phyloP scores from a whole-genome alignment of 2,329 filamentous ascomycete genomes.

The Arachnomyces sp. region DNA sequence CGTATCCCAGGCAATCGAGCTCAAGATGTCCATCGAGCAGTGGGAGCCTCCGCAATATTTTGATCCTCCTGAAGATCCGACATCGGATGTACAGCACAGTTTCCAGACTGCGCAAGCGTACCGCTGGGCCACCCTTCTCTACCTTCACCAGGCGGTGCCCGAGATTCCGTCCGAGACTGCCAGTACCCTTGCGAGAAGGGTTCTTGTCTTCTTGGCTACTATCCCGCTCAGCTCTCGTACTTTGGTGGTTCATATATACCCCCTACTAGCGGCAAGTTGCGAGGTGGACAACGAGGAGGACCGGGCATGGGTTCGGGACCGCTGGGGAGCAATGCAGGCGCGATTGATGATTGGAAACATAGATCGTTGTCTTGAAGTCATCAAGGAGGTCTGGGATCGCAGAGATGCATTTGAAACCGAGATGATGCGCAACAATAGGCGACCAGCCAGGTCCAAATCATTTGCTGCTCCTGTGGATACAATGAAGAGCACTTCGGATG shows the following conservation, averaged over 20 bases:
- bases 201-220: constrained; percentile 53
- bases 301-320: constrained; percentile 53
- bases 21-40: constrained; percentile 52
- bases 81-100: constrained; percentile 54
- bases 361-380: constrained; percentile 56
- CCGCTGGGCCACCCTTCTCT: constrained; percentile 57
- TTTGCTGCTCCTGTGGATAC: constrained; percentile 14
- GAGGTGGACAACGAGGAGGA: constrained; percentile 54
- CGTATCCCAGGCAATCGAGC: constrained; percentile 53
- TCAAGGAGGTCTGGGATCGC: constrained; percentile 58
- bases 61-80: constrained; percentile 55
- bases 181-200: constrained; percentile 52
- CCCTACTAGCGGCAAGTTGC: constrained; percentile 58
- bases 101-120: constrained; percentile 60
- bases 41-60: constrained; percentile 54
- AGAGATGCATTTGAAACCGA: constrained; percentile 47
- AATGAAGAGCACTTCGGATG: constrained; percentile 12
- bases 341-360: constrained; percentile 61
- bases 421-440: constrained; percentile 18
- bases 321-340: constrained; percentile 53
- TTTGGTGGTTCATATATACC: constrained; percentile 62
- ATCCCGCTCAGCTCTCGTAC: constrained; percentile 55
- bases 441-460: constrained; percentile 17
- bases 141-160: constrained; percentile 60
- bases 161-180: constrained; percentile 55